Evolutionary conservation across 805 yeast species (phyloP).

Genomic region (Kodamaea sagamina): DNA sequence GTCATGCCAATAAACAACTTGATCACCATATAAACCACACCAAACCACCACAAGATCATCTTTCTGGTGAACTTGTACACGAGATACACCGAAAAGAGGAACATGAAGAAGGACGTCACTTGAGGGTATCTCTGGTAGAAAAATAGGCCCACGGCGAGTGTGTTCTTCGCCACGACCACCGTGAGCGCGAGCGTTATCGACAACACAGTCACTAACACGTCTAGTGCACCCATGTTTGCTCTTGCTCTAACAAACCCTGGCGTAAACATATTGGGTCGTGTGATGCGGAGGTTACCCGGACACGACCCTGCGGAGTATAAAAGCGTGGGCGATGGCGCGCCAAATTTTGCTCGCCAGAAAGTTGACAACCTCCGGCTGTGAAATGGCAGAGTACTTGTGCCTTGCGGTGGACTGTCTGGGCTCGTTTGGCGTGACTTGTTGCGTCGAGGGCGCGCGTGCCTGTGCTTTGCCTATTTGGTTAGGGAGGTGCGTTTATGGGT

Average conservation of each 20-base stretch:
- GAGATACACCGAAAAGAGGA: constrained; percentile 20
- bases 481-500: constrained; percentile 32
- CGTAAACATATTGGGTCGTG: not conserved
- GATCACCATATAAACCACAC: constrained; percentile 20
- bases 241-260: not conserved
- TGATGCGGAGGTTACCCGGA: constrained; percentile 22
- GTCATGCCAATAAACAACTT: constrained; percentile 21
- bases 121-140: constrained; percentile 23
- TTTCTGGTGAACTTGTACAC: constrained; percentile 19
- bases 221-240: constrained; percentile 10
- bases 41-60: constrained; percentile 25
- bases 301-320: constrained; percentile 12
- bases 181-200: constrained; percentile 15
- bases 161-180: constrained; percentile 18
- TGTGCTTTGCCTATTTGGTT: constrained; percentile 41
- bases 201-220: constrained; percentile 14
- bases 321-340: constrained; percentile 1
- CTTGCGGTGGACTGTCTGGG: constrained; percentile 9
- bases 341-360: constrained; percentile 30
- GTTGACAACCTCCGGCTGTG: constrained; percentile 39
- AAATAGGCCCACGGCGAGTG: constrained; percentile 14
- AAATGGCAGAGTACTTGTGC: constrained; percentile 31
- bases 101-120: constrained; percentile 18
- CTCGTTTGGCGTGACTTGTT: constrained; percentile 20
- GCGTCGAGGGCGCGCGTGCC: constrained; percentile 22